Evolutionary conservation across 2,329 filamentous ascomycete genomes (phyloP), one percentile per base, ranked within the genome.

Genomic region (Hymenoscyphus infarciens): DNA sequence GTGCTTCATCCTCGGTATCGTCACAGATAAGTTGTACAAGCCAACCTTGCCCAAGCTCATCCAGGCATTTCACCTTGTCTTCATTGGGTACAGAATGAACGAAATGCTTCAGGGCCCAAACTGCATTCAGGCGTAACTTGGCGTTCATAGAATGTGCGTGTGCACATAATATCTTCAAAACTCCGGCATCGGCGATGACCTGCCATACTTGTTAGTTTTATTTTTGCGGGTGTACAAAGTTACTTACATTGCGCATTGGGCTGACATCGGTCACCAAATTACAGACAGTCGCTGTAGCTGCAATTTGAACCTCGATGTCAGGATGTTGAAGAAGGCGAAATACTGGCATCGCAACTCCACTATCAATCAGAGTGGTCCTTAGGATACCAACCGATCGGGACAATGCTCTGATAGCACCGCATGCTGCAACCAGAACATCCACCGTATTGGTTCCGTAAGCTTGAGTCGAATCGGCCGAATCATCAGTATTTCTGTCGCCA

Each of bases 41-140:
- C 91, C 92, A 97, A 11, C 85, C 86, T 0, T 91, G 84, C 8
- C 87, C 87, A 3, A 98, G 81, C 71, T 90, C 87, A 57, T 93
- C 87, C 13, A 98, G 78, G 64, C 91, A 91, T 56, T 84, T 83
- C 70, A 89, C 88, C 76, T 95, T 96, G 68, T 90, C 79, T 13
- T 88, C 83, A 54, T 88, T 86, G 19, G 83, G 83, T 5, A 90
- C 85, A 25, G 86, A 87, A 66, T 90, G 83, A 2, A 96, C 88
- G 57, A 97, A 83, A 76, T 98, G 92, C 74, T 98, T 98, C 63
- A 99, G 79, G 5, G 92, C 92, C 94, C 95, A 99, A 1, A 99
- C 77, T 25, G 93, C 92, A 70, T 95, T 92, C 29, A 96, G 81
- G 27, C 92, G 86, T 60, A 98, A 80, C 56, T 87, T 85, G n/a